Base-by-base conservation (phyloP, 352 stramenopile genomes). In the Pythium grandisporangium region DNA sequence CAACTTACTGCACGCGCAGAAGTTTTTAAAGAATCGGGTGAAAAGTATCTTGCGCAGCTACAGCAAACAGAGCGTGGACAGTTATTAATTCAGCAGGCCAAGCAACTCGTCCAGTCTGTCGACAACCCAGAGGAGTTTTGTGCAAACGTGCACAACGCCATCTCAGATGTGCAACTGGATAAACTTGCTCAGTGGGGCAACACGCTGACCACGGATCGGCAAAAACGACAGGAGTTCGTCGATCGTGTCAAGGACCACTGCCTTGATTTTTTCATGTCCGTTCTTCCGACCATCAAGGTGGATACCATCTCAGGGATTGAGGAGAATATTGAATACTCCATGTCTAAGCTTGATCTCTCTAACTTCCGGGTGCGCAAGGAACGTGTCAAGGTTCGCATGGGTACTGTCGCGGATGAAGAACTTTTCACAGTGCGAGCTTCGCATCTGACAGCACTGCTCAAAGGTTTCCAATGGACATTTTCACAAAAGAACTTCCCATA, bases 401-500 rank as follows among this genome's bases (percentile, higher is more conserved):
- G 79, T 14, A 86, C 66, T 1, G 73, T 87, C 29, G 64, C 66
- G 0, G 76, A 92, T 27, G 79, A 92, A 52, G 75, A 90, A 46
- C 38, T 93, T 3, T 75, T 93, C 20, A 90, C 68, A 3, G 78
- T 93, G 33, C 64, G 70, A 24, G 79, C 79, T 0, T 86, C 74
- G 0, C 69, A 88, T 30, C 46, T 93, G 29, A 90, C 70, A 6
- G 77, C 76, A 7, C 36, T 89, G 8, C 72, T 93, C n/a, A 77
- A 89, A 27, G 69, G 73, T 1, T 86, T 93, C 32, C 47, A 93
- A 37, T 93, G 79, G 79, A 93, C 77, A 6, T 93, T 93, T 56
- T 63, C 73, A 16, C 79, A 93, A 34, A 90, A 87, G 42, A 77
- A 74, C 30, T 93, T 93, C 33, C 79, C 79, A n/a, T 93, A 90